These are phyloP conservation scores for Conoideocrella luteorostrata DNA, from an alignment of 2,329 filamentous ascomycete genomes.

Conservation along the genomic window DNA sequence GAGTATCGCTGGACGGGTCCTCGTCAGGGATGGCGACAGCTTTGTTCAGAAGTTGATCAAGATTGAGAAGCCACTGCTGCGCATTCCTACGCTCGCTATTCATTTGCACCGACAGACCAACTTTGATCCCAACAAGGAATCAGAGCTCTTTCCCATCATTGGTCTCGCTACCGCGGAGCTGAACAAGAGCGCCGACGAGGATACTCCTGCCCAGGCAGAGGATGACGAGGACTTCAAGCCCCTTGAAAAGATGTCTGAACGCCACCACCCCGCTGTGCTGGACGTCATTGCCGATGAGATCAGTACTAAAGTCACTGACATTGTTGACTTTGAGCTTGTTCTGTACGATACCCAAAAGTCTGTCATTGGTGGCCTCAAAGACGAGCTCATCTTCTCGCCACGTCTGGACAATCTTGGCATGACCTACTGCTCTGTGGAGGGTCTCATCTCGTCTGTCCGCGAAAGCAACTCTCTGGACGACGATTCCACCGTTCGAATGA, in stretches of 20 bases:
- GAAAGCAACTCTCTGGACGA: conserved; percentile 59
- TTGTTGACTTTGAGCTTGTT: conserved; percentile 94
- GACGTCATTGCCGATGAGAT: conserved; percentile 78
- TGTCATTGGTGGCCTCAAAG: conserved; percentile 78
- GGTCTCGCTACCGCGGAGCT: conserved; percentile 83
- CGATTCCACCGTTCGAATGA: conserved; percentile 79
- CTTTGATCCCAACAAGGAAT: conserved; percentile 96
- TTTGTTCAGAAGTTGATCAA: conserved; percentile 83
- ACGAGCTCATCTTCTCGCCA: conserved; percentile 95
- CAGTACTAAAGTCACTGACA: conserved; percentile 60
- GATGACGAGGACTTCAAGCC: conserved; percentile 60
- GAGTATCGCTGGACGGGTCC: conserved; percentile 79
- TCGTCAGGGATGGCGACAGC: conserved; percentile 66
- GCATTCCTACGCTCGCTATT: conserved; percentile 89
- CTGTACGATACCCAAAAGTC: conserved; percentile 94
- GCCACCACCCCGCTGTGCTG: conserved; percentile 84
- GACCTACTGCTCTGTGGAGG: conserved; percentile 87
- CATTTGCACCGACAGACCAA: conserved; percentile 81
- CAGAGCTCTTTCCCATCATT: conserved; percentile 87
- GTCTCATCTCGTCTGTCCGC: conserved; percentile 72
- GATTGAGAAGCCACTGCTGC: conserved; percentile 81
- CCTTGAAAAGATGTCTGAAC: conserved; percentile 67
- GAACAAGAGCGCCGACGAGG: conserved; percentile 60
- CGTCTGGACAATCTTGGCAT: conserved; percentile 93
- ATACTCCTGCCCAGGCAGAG: conserved; percentile 31